Percentiles rank a stretch among this genome's conserved stretches.
Evolutionary conservation across 139 green algal species (phyloP).

Genomic region (Marvania coccoides): DNA sequence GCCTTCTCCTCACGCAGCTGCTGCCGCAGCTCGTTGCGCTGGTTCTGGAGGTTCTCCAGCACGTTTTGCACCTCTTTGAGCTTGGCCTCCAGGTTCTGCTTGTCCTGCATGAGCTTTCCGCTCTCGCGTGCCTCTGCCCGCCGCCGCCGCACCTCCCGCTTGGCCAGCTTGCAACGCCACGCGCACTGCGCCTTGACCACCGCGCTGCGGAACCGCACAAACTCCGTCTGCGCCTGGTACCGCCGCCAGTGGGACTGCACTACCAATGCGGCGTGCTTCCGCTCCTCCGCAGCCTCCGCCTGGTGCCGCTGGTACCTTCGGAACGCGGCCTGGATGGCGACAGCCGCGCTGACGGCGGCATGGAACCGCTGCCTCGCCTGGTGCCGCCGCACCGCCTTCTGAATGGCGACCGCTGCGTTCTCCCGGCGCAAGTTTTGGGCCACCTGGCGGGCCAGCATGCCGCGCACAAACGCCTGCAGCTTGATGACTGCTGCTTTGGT

Average conservation of each 20-base stretch:
- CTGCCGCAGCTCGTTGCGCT: conserved; percentile 75
- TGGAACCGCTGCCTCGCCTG: background rate
- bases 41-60: conserved; percentile 70
- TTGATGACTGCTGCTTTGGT: conserved; percentile 12
- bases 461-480: conserved; percentile 47
- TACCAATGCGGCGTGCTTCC: conserved; percentile 36
- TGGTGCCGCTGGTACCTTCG: conserved; percentile 4
- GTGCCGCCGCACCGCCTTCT: conserved; percentile 28
- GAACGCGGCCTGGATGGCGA: conserved; percentile 26
- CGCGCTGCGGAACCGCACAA: conserved; percentile 8
- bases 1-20: conserved; percentile 39
- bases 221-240: conserved; percentile 27
- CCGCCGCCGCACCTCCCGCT: conserved; percentile 37
- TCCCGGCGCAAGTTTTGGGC: conserved; percentile 30
- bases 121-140: conserved; percentile 54
- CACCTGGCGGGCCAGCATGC: conserved; percentile 35
- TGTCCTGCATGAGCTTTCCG: conserved; percentile 81
- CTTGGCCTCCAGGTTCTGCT: conserved; percentile 67
- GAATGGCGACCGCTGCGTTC: conserved; percentile 44
- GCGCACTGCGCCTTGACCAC: conserved; percentile 40
- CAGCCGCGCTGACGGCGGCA: conserved; percentile 13
- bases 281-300: background rate
- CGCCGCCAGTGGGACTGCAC: conserved; percentile 51
- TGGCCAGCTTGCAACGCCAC: conserved; percentile 52
- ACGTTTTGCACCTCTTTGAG: conserved; percentile 60